Percentiles rank a stretch among this genome's conserved stretches.
These are phyloP conservation scores for Buxus sempervirens DNA, from an alignment of 164 flowering plant genomes.

Conservation along the genomic window DNA sequence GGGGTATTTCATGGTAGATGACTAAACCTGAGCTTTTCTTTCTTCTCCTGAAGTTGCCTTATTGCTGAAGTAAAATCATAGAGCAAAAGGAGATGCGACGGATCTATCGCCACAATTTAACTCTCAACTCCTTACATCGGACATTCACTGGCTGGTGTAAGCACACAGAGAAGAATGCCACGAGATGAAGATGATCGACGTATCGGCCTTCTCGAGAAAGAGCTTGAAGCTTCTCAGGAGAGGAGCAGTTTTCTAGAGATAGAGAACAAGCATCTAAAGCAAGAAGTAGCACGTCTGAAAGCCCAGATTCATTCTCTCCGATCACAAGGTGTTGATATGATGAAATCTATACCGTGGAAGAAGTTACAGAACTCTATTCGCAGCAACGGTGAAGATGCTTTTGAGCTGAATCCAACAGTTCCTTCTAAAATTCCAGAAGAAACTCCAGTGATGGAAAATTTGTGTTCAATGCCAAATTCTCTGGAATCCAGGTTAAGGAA, in stretches of 20 bases:
- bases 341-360: conserved; percentile 50
- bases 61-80: too few relatives aligned
- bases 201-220: conserved; percentile 34
- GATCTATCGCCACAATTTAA: conserved; percentile 6
- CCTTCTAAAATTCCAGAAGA: conserved; percentile 18
- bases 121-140: conserved; percentile 4
- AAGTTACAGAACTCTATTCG: conserved; percentile 40
- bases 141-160: too few relatives aligned
- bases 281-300: conserved; percentile 45
- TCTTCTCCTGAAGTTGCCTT: too few relatives aligned
- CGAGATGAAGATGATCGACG: conserved; percentile 21
- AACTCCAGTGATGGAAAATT: conserved; percentile 11
- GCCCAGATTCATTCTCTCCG: conserved; percentile 40
- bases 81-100: neutral
- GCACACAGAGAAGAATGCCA: conserved; percentile 31
- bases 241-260: conserved; percentile 41
- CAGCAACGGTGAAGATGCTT: conserved; percentile 15
- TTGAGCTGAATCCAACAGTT: conserved; percentile 22
- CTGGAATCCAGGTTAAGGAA: conserved; percentile 13
- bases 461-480: conserved; percentile 13
- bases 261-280: conserved; percentile 61
- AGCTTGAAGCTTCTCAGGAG: conserved; percentile 36
- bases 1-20: too few relatives aligned
- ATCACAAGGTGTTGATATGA: conserved; percentile 42
- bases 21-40: too few relatives aligned